Base-by-base conservation (phyloP, 2,329 filamentous ascomycete species). In the Fusarium succisae region DNA sequence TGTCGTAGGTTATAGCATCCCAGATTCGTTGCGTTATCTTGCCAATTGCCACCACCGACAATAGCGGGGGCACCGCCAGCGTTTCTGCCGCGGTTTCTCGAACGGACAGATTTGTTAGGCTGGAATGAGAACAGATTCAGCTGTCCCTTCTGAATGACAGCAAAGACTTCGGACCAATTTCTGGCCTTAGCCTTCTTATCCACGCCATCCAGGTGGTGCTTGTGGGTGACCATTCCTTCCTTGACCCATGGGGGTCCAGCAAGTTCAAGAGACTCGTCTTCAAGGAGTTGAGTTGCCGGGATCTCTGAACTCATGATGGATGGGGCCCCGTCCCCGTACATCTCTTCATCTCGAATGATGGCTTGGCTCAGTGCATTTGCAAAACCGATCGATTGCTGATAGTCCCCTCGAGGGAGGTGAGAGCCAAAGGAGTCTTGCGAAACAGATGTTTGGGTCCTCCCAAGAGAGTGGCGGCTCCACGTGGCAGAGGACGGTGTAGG, bases 171-270 rank as follows among this genome's bases (percentile, higher is more conserved):
- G 66, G 88, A 92, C 96, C 96, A 99, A 77, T 95, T 96, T 44
- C 96, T 90, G 78, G 98, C 96, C 83, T 96, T 98, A 70, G 95
- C 93, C 81, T 94, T 94, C 85, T 96, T 98, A 75, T 97, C 95
- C 41, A 94, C 88, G 9, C 94, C 91, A 80, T 98, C 96, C 8
- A 98, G 88, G 79, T 98, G 96, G 81, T 98, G 96, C 83, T 98
- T 98, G 85, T 99, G 96, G 76, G 96, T 96, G 26, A 98, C 87
- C 77, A 97, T 94, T 71, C 96, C 96, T 83, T 99, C 96, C 83
- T 99, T 99, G 35, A 97, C 92, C 96, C 96, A 99, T 0, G 96
- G 96, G n/a, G 96, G 94, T 30, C 96, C 96, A 17, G 93, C 91
- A 44, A 99, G 90, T 79, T 97, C 95, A 18, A 99, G 88, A 0